These are phyloP conservation scores for Sanghuangporus sanghuang DNA, from an alignment of 1,284 basidiomycete species.

Conservation along the genomic window DNA sequence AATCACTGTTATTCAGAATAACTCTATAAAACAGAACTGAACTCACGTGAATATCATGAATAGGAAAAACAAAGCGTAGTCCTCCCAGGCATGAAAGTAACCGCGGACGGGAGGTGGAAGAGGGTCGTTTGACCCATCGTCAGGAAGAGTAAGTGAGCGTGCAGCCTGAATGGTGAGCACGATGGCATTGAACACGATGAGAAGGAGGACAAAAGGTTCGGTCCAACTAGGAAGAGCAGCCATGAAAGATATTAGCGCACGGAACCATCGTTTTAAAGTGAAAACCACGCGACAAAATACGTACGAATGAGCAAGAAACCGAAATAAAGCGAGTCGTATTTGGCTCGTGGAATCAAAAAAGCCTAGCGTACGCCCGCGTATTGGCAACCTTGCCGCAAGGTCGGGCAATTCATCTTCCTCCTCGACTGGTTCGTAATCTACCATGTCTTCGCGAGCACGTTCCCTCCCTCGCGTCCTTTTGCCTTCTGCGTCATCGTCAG, in stretches of 20 bases:
- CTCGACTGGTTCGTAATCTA: constrained; percentile 26
- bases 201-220: constrained; percentile 77
- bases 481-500: constrained; percentile 37
- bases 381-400: constrained; percentile 40
- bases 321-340: constrained; percentile 59
- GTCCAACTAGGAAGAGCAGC: constrained; percentile 57
- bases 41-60: constrained; percentile 88
- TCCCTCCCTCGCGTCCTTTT: constrained; percentile 19
- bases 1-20: not conserved
- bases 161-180: constrained; percentile 81
- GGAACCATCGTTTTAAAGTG: not conserved
- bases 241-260: constrained; percentile 7
- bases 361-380: constrained; percentile 80
- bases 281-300: constrained; percentile 19
- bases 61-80: constrained; percentile 76
- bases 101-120: constrained; percentile 48
- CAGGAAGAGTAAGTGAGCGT: constrained; percentile 39
- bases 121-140: constrained; percentile 28
- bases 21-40: not conserved
- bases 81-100: constrained; percentile 88
- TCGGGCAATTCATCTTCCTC: constrained; percentile 38
- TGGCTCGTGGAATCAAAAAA: constrained; percentile 67
- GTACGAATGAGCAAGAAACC: constrained; percentile 66
- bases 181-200: constrained; percentile 84
- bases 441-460: constrained; percentile 10